A percentile compares a stretch with the other conserved stretches of the same genome.
Evolutionary conservation across 1,284 basidiomycete genomes (phyloP).

Genomic region (Pascua guehoae): DNA sequence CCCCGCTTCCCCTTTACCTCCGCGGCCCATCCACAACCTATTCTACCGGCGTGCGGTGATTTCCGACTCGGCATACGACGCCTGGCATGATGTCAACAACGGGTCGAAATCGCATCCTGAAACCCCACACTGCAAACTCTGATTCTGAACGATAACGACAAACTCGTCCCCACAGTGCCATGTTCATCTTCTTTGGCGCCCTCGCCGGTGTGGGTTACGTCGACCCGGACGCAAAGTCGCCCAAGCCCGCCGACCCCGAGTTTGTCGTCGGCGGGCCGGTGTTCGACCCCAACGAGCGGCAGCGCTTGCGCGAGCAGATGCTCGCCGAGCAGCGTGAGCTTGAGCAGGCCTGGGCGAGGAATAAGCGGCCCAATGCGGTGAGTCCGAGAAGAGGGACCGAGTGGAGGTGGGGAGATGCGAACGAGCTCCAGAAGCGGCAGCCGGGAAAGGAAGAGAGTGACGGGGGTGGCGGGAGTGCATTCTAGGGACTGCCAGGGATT

Average conservation of each 20-base stretch:
- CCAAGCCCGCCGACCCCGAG: constrained; percentile 6
- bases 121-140: background rate
- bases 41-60: too few relatives aligned
- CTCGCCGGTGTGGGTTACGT: constrained; percentile 47
- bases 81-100: too few relatives aligned
- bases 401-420: background rate
- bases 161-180: constrained; percentile 30
- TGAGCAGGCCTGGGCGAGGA: constrained; percentile 41
- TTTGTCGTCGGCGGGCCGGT: constrained; percentile 37
- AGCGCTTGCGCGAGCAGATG: constrained; percentile 21
- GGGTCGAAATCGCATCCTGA: background rate
- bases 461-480: too few relatives aligned
- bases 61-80: too few relatives aligned
- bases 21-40: too few relatives aligned
- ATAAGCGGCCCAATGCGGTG: constrained; percentile 47
- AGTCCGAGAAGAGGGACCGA: constrained; percentile 15
- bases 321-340: constrained; percentile 37
- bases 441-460: too few relatives aligned
- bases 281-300: constrained; percentile 26
- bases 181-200: constrained; percentile 46
- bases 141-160: too few relatives aligned
- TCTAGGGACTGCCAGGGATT: too few relatives aligned
- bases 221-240: constrained; percentile 23
- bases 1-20: too few relatives aligned
- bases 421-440: background rate